Base-by-base conservation (phyloP, 768 basidiomycete genomes). In the Lyophyllum shimeji region DNA sequence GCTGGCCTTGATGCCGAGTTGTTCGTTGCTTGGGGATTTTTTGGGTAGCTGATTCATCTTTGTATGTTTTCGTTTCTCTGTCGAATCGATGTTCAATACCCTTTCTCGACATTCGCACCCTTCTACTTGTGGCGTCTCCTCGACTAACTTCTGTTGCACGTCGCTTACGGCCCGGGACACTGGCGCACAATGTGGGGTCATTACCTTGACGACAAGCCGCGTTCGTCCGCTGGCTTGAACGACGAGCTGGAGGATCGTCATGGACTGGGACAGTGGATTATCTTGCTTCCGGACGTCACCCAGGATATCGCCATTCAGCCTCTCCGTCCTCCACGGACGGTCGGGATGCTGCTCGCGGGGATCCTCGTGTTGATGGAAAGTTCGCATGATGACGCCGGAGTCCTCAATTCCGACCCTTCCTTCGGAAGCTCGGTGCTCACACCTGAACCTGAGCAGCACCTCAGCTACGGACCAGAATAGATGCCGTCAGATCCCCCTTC, bases 41-140 rank as follows among this genome's bases (percentile, higher is more conserved):
- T 15, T 33, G 7, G 58, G 43, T 49, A 25, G 46, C 34, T 25
- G 24, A 25, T 46, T 21, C 47, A 55, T 53, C 12, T 52, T 97
- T 50, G 40, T 48, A 50, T 47, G 50, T 40, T 23, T 33, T 42
- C 40, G 40, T 5, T 40, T 40, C 18, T 40, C n/a, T 15, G 39
- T 40, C 7, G 34, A 37, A 40, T 40, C 39, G 39, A 15, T 18
- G 8, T 7, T 40, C n/a, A 9, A n/a, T 40, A n/a, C 15, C 39
- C 39, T 17, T 37, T 37, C 34, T 37, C 15, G 3, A 6, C 11
- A 11, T 37, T 37, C 12, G 15, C 15, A 13, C 8, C 34, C 34
- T 12, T 17, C 34, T 13, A 17, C 11, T 3, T 37, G 34, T 37
- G 15, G 34, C 34, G 34, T 17, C 34, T 12, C 34, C 34, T 37